Conservation (phyloP, 2,329 filamentous ascomycete genomes). For the Verticillium longisporum region DNA sequence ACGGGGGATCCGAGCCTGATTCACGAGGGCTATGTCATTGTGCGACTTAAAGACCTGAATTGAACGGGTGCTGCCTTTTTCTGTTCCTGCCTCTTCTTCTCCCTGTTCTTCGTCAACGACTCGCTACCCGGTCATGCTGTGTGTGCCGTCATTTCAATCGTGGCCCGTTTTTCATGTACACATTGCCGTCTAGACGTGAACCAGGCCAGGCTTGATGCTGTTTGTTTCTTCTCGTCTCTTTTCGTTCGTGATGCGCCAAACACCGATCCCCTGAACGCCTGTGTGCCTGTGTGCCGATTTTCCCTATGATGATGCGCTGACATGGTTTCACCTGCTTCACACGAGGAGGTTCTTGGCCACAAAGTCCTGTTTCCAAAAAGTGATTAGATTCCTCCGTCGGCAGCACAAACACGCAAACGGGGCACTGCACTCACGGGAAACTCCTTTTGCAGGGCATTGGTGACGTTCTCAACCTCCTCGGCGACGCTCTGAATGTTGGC, state of each 20-base stretch:
- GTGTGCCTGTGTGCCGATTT: neutral
- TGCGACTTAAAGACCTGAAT: conserved; percentile 44
- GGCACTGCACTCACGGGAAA: conserved; percentile 60
- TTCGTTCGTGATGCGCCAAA: conserved; percentile 4
- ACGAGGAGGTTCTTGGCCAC: conserved; percentile 42
- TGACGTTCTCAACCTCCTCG: conserved; percentile 84
- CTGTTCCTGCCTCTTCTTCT: neutral
- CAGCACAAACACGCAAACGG: too few species aligned
- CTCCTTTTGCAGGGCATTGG: conserved; percentile 71
- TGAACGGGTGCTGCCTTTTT: conserved; percentile 20
- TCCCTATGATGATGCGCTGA: neutral
- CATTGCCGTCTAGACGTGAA: conserved; percentile 1
- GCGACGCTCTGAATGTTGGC: conserved; percentile 77
- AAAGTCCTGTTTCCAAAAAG: conserved; percentile 24
- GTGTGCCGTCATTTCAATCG: neutral
- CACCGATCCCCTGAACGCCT: conserved; percentile 5
- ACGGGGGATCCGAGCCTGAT: conserved; percentile 36
- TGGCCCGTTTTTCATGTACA: neutral
- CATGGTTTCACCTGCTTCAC: neutral
- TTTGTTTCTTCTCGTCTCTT: conserved; percentile 5
- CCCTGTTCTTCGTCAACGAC: neutral
- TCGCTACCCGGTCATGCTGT: neutral
- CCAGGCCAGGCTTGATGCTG: neutral
- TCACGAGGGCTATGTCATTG: conserved; percentile 46
- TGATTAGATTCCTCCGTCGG: neutral